Base-by-base conservation (phyloP, 495 filamentous ascomycete genomes). In the Emericellopsis terricola region DNA sequence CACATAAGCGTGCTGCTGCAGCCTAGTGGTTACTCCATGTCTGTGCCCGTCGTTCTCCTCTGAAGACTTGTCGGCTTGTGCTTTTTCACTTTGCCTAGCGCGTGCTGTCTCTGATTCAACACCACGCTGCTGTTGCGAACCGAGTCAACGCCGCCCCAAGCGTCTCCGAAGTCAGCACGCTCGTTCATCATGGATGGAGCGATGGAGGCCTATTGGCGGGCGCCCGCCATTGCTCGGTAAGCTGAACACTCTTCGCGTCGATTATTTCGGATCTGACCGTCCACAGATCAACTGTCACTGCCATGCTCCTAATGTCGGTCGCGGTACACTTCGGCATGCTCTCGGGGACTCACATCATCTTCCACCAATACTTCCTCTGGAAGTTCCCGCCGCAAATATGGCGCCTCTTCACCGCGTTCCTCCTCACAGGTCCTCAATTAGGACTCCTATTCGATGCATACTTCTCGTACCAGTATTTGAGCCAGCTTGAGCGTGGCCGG, bases 371-470 rank as follows among this genome's bases (percentile, higher is more conserved):
- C 35, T 46, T 49, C 37, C 46, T 87, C 11, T 66, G 78, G 49
- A 65, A 61, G 38, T 47, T 80, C 30, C 68, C 71, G 19, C 84
- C 84, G 31, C 47, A 56, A 39, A 46, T 64, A 39, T 63, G 60
- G 50, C 55, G 57, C 34, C 45, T 84, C 2, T 52, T 73, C 23
- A 77, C 81, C 8, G 58, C 66, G 27, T 93, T 91, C 56, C 52
- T 86, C 24, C 50, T 92, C 36, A 85, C 77, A 9, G 63, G 70
- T 19, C 57, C 64, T 11, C 38, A 67, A 20, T 45, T 87, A 33
- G 52, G 50, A 29, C 76, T 93, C 31, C 38, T 93, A 23, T 61
- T 91, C 47, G 83, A 94, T 55, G 75, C 86, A 17, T 89, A 83
- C 56, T 80, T 85, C 47, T 44, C 56, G 27, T 64, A 56, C 41